Evolutionary conservation across 202 grass and related monocot species (phyloP).

Genomic region (Zizania palustris): DNA sequence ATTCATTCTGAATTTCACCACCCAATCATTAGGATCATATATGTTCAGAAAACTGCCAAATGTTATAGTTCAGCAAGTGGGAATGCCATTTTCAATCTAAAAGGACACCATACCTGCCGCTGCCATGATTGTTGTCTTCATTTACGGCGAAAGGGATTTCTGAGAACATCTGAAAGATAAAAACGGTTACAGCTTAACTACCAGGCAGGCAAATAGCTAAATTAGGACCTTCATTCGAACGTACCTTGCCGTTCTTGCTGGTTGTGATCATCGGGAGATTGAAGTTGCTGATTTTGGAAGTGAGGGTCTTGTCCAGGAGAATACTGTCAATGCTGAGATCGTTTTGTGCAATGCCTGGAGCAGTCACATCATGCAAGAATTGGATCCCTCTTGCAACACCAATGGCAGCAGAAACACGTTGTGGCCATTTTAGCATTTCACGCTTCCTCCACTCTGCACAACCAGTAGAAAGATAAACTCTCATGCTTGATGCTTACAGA

Average conservation of each 20-base stretch:
- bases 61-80: conserved; percentile 26
- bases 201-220: conserved; percentile 20
- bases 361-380: conserved; percentile 78
- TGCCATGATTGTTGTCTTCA: conserved; percentile 55
- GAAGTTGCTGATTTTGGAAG: conserved; percentile 75
- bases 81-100: conserved; percentile 34
- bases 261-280: conserved; percentile 67
- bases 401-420: conserved; percentile 66
- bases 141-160: conserved; percentile 55
- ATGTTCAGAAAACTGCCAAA: neutral
- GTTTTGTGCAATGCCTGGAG: conserved; percentile 66
- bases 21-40: conserved; percentile 28
- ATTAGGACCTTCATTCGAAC: conserved; percentile 6
- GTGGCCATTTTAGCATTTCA: conserved; percentile 98
- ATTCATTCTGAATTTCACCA: conserved; percentile 20
- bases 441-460: conserved; percentile 89
- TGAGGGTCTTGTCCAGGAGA: conserved; percentile 86
- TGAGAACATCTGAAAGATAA: conserved; percentile 61
- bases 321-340: conserved; percentile 69
- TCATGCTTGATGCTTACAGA: neutral
- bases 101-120: conserved; percentile 64
- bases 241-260: conserved; percentile 82
- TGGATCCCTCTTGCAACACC: conserved; percentile 78
- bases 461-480: conserved; percentile 4
- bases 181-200: conserved; percentile 41